A percentile compares a stretch with the other conserved stretches of the same genome.
Evolutionary conservation across 1,139 yeast genomes (phyloP).

Genomic region (Groenewaldozyma sp.): DNA sequence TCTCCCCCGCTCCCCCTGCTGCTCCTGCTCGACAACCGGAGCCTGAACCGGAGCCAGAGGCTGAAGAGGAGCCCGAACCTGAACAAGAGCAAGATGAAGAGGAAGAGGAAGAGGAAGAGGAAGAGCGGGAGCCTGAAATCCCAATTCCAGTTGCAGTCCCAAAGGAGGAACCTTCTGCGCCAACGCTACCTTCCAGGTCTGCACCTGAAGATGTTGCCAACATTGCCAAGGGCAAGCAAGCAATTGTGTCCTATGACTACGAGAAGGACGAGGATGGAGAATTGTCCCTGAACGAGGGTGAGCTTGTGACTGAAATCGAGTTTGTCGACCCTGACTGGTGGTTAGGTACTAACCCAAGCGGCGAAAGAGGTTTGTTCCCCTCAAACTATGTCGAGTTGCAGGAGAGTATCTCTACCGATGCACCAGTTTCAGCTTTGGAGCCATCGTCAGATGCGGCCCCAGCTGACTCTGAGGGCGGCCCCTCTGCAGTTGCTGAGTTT

Average conservation of each 20-base stretch:
- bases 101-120: conserved; percentile 10
- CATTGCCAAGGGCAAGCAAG: conserved; percentile 26
- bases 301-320: conserved; percentile 52
- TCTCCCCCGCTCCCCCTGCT: conserved; percentile 14
- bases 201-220: conserved; percentile 21
- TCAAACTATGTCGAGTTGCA: conserved; percentile 62
- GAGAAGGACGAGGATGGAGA: conserved; percentile 72
- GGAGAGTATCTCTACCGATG: conserved; percentile 20
- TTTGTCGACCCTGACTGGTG: conserved; percentile 78
- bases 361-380: conserved; percentile 80
- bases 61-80: no score
- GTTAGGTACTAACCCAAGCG: conserved; percentile 58
- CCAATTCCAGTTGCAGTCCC: conserved; percentile 13
- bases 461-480: conserved; percentile 26
- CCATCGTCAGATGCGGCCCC: conserved; percentile 21
- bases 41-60: no score
- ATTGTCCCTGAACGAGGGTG: conserved; percentile 57
- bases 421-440: conserved; percentile 21
- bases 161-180: conserved; percentile 1
- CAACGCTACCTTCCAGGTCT: not conserved
- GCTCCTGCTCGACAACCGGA: conserved; percentile 12
- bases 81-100: no score
- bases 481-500: conserved; percentile 68
- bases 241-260: conserved; percentile 53
- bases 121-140: conserved; percentile 4